Conservation (phyloP, 2,329 filamentous ascomycete species). For the Monilinia fructigena region DNA sequence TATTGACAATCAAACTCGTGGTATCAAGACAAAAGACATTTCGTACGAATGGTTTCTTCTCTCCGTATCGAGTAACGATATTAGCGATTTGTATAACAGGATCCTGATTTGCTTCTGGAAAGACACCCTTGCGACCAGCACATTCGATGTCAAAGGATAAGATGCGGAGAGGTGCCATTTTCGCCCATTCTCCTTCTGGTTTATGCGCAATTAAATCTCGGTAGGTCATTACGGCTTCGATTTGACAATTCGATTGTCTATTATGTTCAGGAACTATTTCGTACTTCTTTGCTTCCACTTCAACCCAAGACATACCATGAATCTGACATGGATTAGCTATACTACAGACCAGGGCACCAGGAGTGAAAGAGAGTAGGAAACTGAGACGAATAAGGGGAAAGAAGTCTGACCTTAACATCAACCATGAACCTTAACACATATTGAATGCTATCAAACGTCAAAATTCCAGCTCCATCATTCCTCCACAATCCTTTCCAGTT, state of each 20-base stretch:
- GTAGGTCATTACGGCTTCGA: slow-evolving; percentile 85
- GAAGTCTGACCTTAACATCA: slow-evolving; percentile 70
- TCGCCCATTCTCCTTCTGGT: slow-evolving; percentile 91
- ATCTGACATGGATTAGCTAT: slow-evolving; percentile 51
- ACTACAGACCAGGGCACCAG: neutral
- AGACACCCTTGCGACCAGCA: slow-evolving; percentile 94
- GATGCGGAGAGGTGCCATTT: slow-evolving; percentile 91
- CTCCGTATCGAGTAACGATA: slow-evolving; percentile 89
- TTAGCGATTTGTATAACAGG: slow-evolving; percentile 98
- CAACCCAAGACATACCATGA: slow-evolving; percentile 96
- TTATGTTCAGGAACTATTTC: slow-evolving; percentile 63
- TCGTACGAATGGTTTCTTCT: slow-evolving; percentile 89
- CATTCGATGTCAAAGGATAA: slow-evolving; percentile 99
- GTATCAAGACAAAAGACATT: slow-evolving; percentile 96
- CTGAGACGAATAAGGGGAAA: neutral
- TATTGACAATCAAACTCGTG: slow-evolving; percentile 91
- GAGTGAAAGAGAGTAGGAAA: neutral
- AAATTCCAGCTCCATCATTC: slow-evolving; percentile 64
- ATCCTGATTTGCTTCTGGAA: slow-evolving; percentile 87
- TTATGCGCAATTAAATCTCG: slow-evolving; percentile 81
- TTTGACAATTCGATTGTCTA: slow-evolving; percentile 90
- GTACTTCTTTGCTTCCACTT: slow-evolving; percentile 74
- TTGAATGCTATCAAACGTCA: slow-evolving; percentile 95
- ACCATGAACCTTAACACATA: slow-evolving; percentile 98
- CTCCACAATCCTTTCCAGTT: slow-evolving; percentile 95